Conservation (phyloP, 75 land plant species). For the Sequoiadendron giganteum region DNA sequence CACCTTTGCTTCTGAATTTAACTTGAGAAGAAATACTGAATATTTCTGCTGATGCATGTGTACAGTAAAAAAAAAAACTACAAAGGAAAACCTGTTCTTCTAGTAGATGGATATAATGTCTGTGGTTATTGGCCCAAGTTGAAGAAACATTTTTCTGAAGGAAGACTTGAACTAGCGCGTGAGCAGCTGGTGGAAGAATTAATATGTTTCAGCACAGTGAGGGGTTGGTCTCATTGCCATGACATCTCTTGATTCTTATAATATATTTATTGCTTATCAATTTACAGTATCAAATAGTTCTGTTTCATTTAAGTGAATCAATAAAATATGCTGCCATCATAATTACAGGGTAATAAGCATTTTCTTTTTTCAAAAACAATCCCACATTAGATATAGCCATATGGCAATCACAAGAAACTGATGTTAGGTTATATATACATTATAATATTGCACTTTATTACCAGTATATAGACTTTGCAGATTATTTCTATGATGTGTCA, state of each 20-base stretch:
- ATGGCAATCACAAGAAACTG: not conserved
- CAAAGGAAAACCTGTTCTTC: constrained; percentile 78
- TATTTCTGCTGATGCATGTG: not conserved
- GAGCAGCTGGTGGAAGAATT: constrained; percentile 89
- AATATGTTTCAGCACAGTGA: constrained; percentile 61
- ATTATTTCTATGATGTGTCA: not conserved
- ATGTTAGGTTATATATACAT: not conserved
- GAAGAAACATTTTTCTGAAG: constrained; percentile 88
- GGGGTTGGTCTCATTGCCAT: constrained; percentile 47
- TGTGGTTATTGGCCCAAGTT: constrained; percentile 97
- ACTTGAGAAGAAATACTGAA: constrained; percentile 6
- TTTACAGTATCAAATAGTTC: not conserved
- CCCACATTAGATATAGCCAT: not conserved
- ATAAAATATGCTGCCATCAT: not conserved
- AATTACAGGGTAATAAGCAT: not conserved
- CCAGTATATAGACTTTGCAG: not conserved
- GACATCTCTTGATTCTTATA: not conserved
- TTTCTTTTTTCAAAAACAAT: not conserved
- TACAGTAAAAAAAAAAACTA: constrained; percentile 57
- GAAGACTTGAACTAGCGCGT: constrained; percentile 76
- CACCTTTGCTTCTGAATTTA: constrained; percentile 17
- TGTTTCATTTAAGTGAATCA: not conserved
- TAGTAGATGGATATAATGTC: constrained; percentile 98
- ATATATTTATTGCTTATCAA: not conserved
- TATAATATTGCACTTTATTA: not conserved